Conservation (phyloP, 2,329 filamentous ascomycete genomes). For the Hawksworthiomyces lignivorus region DNA sequence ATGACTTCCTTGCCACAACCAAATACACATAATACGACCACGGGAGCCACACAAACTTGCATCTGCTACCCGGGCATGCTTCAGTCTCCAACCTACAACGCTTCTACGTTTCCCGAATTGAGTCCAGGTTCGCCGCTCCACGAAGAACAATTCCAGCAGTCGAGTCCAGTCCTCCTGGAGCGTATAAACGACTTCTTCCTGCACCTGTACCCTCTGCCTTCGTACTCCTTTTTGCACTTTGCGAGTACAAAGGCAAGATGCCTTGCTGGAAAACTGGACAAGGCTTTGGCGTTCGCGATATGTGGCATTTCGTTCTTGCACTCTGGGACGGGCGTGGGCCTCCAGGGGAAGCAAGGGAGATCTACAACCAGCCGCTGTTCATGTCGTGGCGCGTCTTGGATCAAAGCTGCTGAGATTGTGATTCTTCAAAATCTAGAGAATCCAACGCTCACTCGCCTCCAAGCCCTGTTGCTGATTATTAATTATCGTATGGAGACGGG, state of each 20-base stretch:
- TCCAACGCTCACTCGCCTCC: conserved; percentile 25
- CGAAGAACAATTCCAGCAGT: background rate
- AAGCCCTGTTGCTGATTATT: conserved; percentile 24
- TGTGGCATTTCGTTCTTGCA: conserved; percentile 26
- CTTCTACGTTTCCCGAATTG: no score
- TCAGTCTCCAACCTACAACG: no score
- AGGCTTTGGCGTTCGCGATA: conserved; percentile 24
- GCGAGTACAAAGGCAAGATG: conserved; percentile 25
- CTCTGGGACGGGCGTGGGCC: conserved; percentile 12
- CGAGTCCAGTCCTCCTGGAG: background rate
- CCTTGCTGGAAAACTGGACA: conserved; percentile 22
- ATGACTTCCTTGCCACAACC: no score
- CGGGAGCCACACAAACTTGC: no score
- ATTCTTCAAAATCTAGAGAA: conserved; percentile 25
- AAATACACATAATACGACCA: no score
- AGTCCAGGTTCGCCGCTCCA: no score
- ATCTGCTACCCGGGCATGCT: no score
- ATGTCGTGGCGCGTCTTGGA: conserved; percentile 21
- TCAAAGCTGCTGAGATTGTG: conserved; percentile 23
- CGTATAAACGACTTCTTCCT: conserved; percentile 24
- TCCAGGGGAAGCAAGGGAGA: no score
- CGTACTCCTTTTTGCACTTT: conserved; percentile 28
- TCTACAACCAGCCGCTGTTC: conserved; percentile 8
- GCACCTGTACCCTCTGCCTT: conserved; percentile 24
- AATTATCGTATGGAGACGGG: conserved; percentile 26